A percentile compares a stretch with the other conserved stretches of the same genome.
phyloP scores from a whole-genome alignment of 257 asterid species.

The Rauvolfia tetraphylla region DNA sequence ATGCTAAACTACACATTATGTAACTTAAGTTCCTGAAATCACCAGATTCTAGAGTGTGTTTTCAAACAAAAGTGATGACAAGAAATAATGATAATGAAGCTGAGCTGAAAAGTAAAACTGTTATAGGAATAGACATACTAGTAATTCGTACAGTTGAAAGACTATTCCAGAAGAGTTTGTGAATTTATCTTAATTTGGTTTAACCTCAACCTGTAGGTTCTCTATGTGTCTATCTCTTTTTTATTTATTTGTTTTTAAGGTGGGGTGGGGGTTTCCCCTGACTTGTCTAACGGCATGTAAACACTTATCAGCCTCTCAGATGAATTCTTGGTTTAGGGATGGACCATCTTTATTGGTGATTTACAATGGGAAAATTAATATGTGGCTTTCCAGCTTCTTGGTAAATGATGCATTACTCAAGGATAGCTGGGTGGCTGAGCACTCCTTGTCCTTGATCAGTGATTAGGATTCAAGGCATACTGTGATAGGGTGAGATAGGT shows the following conservation, averaged over 20 bases:
- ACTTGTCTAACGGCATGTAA: background rate
- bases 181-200: background rate
- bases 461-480: background rate
- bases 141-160: background rate
- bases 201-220: background rate
- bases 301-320: background rate
- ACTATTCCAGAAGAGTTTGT: background rate
- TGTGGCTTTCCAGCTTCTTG: no score
- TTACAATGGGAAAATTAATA: no score
- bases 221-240: background rate
- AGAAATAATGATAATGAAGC: background rate
- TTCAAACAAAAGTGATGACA: background rate
- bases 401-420: no score
- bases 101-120: background rate
- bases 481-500: background rate
- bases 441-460: background rate
- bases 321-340: background rate
- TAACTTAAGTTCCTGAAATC: no score
- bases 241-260: no score
- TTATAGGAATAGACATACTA: background rate
- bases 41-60: no score
- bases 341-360: no score
- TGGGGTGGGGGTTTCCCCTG: background rate
- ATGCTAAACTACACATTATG: no score
- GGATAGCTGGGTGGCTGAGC: no score